phyloP scores from a whole-genome alignment of 305 asterid genomes.

The Plantago lanceolata region DNA sequence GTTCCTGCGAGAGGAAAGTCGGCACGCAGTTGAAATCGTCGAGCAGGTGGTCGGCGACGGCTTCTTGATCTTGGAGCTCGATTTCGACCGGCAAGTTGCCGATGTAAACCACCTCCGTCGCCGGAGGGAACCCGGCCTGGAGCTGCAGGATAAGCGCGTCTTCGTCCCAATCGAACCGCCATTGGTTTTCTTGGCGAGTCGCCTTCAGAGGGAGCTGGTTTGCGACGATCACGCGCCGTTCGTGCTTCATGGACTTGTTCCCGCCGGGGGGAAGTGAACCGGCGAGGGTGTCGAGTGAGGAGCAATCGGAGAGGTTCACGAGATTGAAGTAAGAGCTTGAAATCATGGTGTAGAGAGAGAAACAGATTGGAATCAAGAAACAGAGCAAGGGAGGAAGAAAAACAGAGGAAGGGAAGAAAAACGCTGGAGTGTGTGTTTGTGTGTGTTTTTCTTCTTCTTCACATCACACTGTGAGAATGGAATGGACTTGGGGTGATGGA shows the following conservation, averaged over 20 bases:
- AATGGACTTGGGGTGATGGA: background rate
- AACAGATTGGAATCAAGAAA: background rate
- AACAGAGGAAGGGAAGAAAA: background rate
- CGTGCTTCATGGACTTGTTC: slow-evolving; percentile 28
- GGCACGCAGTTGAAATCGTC: slow-evolving; percentile 77
- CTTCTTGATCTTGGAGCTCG: slow-evolving; percentile 63
- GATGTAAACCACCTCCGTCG: slow-evolving; percentile 55
- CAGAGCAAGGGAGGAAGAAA: too few species aligned
- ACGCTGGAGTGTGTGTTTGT: background rate
- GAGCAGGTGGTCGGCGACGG: slow-evolving; percentile 51
- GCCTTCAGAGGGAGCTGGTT: slow-evolving; percentile 65
- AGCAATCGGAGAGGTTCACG: slow-evolving; percentile 60
- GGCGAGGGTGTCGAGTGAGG: slow-evolving; percentile 42
- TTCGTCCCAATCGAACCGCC: slow-evolving; percentile 78
- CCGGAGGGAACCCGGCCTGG: slow-evolving; percentile 56
- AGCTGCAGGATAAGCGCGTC: slow-evolving; percentile 65
- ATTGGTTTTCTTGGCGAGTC: slow-evolving; percentile 29
- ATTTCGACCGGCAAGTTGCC: slow-evolving; percentile 56
- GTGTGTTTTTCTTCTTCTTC: background rate
- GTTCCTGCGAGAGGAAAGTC: slow-evolving; percentile 59
- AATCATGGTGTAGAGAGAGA: slow-evolving; percentile 55
- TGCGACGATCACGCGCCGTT: slow-evolving; percentile 57
- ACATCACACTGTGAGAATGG: too few species aligned
- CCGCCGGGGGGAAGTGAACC: slow-evolving; percentile 30
- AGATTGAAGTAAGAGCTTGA: slow-evolving; percentile 84